phyloP scores from a whole-genome alignment of 2,329 filamentous ascomycete species.

The Ramichloridium luteum region DNA sequence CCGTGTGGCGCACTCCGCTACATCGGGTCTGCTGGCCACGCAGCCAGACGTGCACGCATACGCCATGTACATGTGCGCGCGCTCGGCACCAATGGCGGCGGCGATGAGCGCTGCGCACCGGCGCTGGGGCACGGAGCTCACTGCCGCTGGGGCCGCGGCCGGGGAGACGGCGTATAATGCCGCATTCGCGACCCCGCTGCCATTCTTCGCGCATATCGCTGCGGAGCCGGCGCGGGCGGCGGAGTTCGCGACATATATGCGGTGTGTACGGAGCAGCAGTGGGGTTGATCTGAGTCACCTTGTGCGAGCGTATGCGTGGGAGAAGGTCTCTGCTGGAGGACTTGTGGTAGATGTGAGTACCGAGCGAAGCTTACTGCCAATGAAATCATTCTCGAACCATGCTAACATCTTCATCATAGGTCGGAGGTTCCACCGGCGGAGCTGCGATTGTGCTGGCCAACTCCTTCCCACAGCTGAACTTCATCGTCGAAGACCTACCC shows the following conservation, averaged over 20 bases:
- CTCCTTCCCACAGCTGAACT: constrained; percentile 30
- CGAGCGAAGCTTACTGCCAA: too few relatives aligned
- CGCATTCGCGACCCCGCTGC: constrained; percentile 10
- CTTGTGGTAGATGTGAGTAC: constrained; percentile 46
- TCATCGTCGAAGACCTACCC: constrained; percentile 36
- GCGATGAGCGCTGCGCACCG: constrained; percentile 12
- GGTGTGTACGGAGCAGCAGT: constrained; percentile 24
- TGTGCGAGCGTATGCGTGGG: constrained; percentile 43
- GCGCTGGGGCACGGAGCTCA: constrained; percentile 14
- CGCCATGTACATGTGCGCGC: constrained; percentile 9
- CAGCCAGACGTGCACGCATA: too few relatives aligned
- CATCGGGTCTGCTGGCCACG: constrained; percentile 9
- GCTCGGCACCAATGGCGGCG: constrained; percentile 12
- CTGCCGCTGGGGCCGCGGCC: too few relatives aligned
- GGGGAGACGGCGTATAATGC: constrained; percentile 15
- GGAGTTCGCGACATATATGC: constrained; percentile 16
- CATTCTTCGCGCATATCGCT: constrained; percentile 15
- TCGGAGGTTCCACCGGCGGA: constrained; percentile 30
- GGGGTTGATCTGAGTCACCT: constrained; percentile 45
- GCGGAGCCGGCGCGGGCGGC: constrained; percentile 10
- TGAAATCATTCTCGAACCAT: too few relatives aligned
- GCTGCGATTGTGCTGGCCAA: constrained; percentile 32
- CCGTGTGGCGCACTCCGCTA: constrained; percentile 9
- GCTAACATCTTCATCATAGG: too few relatives aligned
- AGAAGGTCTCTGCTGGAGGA: constrained; percentile 33